Percentiles rank a stretch among this genome's conserved stretches.
Conservation (phyloP, 371 early-diverging fungal genomes). For the Mortierella sp. region DNA sequence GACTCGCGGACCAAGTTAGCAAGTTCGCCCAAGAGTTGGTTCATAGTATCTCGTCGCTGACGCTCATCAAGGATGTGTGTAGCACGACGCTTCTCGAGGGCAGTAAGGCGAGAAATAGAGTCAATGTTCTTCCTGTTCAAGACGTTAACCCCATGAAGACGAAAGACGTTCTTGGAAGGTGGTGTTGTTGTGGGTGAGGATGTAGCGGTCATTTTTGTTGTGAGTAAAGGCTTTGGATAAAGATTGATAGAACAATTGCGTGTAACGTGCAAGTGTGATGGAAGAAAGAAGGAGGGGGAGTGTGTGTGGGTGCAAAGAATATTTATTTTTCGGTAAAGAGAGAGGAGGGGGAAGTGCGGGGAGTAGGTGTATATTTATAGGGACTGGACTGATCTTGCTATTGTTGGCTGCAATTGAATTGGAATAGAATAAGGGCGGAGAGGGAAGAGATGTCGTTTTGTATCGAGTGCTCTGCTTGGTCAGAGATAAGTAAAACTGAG, state of each 20-base stretch:
- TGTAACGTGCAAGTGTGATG: background rate
- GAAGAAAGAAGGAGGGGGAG: background rate
- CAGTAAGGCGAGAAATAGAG: constrained; percentile 52
- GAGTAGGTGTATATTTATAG: constrained; percentile 20
- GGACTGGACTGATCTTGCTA: background rate
- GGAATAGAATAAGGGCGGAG: background rate
- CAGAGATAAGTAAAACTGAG: constrained; percentile 14
- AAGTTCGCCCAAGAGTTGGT: constrained; percentile 54
- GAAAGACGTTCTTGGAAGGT: constrained; percentile 53
- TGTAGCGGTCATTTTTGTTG: constrained; percentile 40
- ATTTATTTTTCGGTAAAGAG: background rate
- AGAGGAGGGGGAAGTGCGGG: constrained; percentile 2
- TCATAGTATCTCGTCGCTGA: constrained; percentile 56
- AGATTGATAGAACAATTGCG: too few relatives aligned
- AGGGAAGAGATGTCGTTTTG: background rate
- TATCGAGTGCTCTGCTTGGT: constrained; percentile 6
- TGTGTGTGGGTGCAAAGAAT: too few relatives aligned
- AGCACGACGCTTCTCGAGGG: constrained; percentile 53
- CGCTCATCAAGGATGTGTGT: constrained; percentile 56
- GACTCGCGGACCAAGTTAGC: constrained; percentile 55
- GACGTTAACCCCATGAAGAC: constrained; percentile 56
- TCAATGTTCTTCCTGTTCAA: constrained; percentile 55
- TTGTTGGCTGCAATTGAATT: background rate
- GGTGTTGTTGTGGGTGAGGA: constrained; percentile 29
- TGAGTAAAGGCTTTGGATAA: background rate